Conservation (phyloP, 352 stramenopile genomes). For the Phytopythium mirpurense region DNA sequence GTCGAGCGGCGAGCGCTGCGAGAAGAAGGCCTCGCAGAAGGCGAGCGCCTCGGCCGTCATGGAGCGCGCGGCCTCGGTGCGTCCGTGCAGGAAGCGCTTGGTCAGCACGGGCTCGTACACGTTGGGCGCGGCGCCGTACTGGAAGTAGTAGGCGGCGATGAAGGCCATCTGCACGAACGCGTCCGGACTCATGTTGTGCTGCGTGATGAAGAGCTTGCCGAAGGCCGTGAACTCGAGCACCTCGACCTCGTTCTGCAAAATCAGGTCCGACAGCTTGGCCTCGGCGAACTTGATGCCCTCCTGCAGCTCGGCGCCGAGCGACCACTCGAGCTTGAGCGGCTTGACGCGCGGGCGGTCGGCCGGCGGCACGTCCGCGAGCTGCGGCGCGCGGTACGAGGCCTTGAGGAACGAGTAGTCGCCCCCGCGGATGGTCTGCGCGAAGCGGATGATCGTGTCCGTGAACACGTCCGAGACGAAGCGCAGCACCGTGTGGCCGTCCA, state of each 20-base stretch:
- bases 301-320: slow-evolving; percentile 70
- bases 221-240: slow-evolving; percentile 93
- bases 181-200: slow-evolving; percentile 91
- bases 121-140: slow-evolving; percentile 87
- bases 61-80: slow-evolving; percentile 92
- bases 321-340: slow-evolving; percentile 91
- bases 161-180: slow-evolving; percentile 96
- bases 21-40: slow-evolving; percentile 89
- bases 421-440: slow-evolving; percentile 91
- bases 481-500: slow-evolving; percentile 96
- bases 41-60: slow-evolving; percentile 87
- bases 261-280: slow-evolving; percentile 91
- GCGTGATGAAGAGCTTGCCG: slow-evolving; percentile 89
- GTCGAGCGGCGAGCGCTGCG: slow-evolving; percentile 71
- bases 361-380: slow-evolving; percentile 34
- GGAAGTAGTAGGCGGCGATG: slow-evolving; percentile 91
- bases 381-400: slow-evolving; percentile 65
- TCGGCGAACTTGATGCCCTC: slow-evolving; percentile 92
- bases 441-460: slow-evolving; percentile 90
- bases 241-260: slow-evolving; percentile 91
- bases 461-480: slow-evolving; percentile 88
- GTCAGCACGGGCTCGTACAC: slow-evolving; percentile 95
- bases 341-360: slow-evolving; percentile 39
- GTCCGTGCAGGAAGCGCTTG: slow-evolving; percentile 93
- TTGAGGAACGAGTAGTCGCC: slow-evolving; percentile 72